These are phyloP conservation scores for Cicer cuneatum DNA, from an alignment of 306 rosid species.

Conservation along the genomic window DNA sequence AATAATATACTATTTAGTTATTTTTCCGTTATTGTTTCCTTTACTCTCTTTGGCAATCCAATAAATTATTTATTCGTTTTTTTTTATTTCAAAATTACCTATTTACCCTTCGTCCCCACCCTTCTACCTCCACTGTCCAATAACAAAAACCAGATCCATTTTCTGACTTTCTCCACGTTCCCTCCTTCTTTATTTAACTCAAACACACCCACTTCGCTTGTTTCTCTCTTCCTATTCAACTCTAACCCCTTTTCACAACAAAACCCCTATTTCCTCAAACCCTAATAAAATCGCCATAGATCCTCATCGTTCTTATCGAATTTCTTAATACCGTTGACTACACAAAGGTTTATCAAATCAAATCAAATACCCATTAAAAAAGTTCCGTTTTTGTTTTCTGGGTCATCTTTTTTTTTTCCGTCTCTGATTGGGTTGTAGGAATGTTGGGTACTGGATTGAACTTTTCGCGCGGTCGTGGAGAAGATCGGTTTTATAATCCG, in stretches of 20 bases:
- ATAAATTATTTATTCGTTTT: too few species aligned
- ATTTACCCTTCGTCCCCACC: constrained; percentile 41
- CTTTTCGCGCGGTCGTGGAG: constrained; percentile 66
- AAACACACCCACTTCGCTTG: not conserved
- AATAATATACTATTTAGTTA: too few species aligned
- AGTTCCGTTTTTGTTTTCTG: constrained; percentile 26
- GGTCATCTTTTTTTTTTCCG: not conserved
- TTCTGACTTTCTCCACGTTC: constrained; percentile 50
- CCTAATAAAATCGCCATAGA: constrained; percentile 28
- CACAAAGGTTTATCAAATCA: constrained; percentile 35
- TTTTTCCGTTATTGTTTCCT: too few species aligned
- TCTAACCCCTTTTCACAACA: constrained; percentile 16
- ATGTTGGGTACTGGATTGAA: constrained; percentile 75
- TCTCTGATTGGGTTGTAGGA: constrained; percentile 32
- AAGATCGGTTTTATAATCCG: constrained; percentile 69
- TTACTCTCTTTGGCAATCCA: too few species aligned
- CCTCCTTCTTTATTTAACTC: constrained; percentile 36
- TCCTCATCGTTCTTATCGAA: constrained; percentile 36
- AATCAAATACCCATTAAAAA: not conserved
- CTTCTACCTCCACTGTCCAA: constrained; percentile 36
- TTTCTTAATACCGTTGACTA: constrained; percentile 55
- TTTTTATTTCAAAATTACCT: constrained; percentile 39
- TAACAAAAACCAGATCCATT: constrained; percentile 60
- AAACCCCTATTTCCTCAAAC: constrained; percentile 30
- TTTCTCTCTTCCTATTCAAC: constrained; percentile 43